A percentile compares a stretch with the other conserved stretches of the same genome.
Evolutionary conservation across 768 basidiomycete species (phyloP).

Genomic region (Pulveroboletus sp.): DNA sequence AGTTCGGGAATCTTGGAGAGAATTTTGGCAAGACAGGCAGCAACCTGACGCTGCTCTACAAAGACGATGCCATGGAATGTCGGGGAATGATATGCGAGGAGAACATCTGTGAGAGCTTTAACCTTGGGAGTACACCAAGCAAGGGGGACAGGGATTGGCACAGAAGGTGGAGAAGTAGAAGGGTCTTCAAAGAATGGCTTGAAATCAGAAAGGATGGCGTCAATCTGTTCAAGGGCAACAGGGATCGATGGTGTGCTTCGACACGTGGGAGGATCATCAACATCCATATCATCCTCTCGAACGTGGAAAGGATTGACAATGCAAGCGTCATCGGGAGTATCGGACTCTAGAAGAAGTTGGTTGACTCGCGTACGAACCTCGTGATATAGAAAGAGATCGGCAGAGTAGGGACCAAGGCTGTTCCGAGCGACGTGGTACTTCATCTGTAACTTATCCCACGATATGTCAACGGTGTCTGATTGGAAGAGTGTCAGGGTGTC

Average conservation of each 20-base stretch:
- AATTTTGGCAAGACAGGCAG: slow-evolving; percentile 60
- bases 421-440: slow-evolving; percentile 58
- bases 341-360: slow-evolving; percentile 34
- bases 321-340: slow-evolving; percentile 18
- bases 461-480: slow-evolving; percentile 39
- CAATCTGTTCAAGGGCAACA: slow-evolving; percentile 43
- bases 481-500: slow-evolving; percentile 41
- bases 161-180: slow-evolving; percentile 23
- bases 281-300: slow-evolving; percentile 24
- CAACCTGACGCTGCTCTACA: slow-evolving; percentile 80
- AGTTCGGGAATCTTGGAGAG: slow-evolving; percentile 58
- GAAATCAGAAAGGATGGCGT: slow-evolving; percentile 45
- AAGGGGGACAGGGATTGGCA: slow-evolving; percentile 42
- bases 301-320: slow-evolving; percentile 12
- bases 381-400: slow-evolving; percentile 63
- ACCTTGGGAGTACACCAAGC: slow-evolving; percentile 76
- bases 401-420: slow-evolving; percentile 69
- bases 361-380: slow-evolving; percentile 52
- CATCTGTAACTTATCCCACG: slow-evolving; percentile 55
- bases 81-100: slow-evolving; percentile 47
- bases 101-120: slow-evolving; percentile 52
- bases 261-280: slow-evolving; percentile 21
- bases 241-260: slow-evolving; percentile 27
- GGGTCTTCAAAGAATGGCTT: slow-evolving; percentile 34
- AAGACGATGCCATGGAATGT: slow-evolving; percentile 83